Evolutionary conservation across 169 alveolate genomes (phyloP).

Genomic region (Plasmodium blacklocki): DNA sequence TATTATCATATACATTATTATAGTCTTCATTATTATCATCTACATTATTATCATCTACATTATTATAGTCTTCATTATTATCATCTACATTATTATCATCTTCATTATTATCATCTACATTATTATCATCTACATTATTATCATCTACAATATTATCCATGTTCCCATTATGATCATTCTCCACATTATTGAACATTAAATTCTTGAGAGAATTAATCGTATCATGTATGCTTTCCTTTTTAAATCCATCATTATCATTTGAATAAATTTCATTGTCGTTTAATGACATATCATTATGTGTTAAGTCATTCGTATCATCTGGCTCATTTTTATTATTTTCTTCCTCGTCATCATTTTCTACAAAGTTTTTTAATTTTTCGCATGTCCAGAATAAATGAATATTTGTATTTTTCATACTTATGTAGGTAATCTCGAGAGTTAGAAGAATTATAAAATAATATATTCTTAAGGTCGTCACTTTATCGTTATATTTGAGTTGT

Average conservation of each 20-base stretch:
- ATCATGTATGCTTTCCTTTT: slow-evolving; percentile 15
- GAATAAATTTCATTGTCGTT: no score
- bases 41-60: background rate
- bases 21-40: background rate
- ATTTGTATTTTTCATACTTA: slow-evolving; percentile 13
- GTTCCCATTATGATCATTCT: background rate
- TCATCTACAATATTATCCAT: background rate
- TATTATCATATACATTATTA: no score
- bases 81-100: no score
- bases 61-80: background rate
- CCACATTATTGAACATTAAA: slow-evolving; percentile 14
- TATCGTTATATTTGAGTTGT: slow-evolving; percentile 36
- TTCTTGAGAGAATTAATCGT: slow-evolving; percentile 27
- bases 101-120: background rate
- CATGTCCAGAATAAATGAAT: slow-evolving; percentile 38
- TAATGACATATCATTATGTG: background rate
- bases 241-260: slow-evolving; percentile 1
- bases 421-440: slow-evolving; percentile 7
- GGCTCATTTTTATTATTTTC: slow-evolving; percentile 7
- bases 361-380: slow-evolving; percentile 14
- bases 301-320: background rate
- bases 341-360: slow-evolving; percentile 12
- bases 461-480: slow-evolving; percentile 29
- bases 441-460: slow-evolving; percentile 32
- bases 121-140: background rate